Evolutionary conservation across 495 filamentous ascomycete genomes (phyloP), one percentile per base, ranked within the genome.

Genomic region (Neurospora sp.): DNA sequence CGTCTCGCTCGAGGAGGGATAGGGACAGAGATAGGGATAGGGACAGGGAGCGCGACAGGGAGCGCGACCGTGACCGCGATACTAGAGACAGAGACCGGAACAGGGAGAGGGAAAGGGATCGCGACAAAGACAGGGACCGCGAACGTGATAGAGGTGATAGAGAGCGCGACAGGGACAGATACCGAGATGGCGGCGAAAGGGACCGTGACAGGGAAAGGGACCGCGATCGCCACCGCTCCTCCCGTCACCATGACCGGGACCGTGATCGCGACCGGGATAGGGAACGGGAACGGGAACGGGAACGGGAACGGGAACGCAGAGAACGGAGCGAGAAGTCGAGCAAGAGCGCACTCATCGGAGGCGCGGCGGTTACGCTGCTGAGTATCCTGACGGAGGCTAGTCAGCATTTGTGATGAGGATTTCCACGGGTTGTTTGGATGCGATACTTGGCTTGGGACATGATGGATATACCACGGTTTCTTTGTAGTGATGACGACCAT

Each of bases 331-430:
- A 79, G 1, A 81, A 80, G 40, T 74, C 76, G 31, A 48, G 71
- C 9, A 74, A 76, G 6, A 84, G 79, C 73, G 78, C 83, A 12
- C 77, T 82, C 40, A 82, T 88, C 14, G 85, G 87, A 20, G 84
- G 86, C 2, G 85, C 86, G 3, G 85, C 86, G 1, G 85, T 81
- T 9, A 85, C 83, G 18, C 78, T 88, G 76, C 68, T 88, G 69
- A 84, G 83, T 73, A 84, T 88, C 20, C 70, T 88, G 68, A 81
- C 82, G 9, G 85, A 87, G 74, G 87, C 86, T 22, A 83, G 85
- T 16, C 75, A 77, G 4, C 73, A 79, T 69, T 71, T 80, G 12
- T 79, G 72, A 78, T 41, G 4, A 14, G 10, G 22, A 44, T 37
- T 69, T 61, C 35, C 5, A 18, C 18, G 53, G 27, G 6, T 16